phyloP scores from a whole-genome alignment of 805 yeast genomes.

The Suhomyces sp. region DNA sequence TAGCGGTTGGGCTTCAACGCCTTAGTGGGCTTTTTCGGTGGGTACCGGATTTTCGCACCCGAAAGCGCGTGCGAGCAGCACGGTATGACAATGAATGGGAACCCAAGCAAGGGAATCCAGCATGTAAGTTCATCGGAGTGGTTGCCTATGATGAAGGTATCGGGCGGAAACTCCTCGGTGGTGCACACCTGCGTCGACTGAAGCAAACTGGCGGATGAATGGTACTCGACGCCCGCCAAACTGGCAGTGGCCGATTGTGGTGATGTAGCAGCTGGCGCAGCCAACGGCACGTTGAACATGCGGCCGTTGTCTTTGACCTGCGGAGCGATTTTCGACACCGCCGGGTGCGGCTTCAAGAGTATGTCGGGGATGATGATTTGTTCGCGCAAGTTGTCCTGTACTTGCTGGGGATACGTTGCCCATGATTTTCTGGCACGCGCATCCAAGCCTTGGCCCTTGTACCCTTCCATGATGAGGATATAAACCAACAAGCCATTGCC shows the following conservation, averaged over 20 bases:
- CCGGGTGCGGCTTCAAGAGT: constrained; percentile 68
- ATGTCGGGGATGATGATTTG: constrained; percentile 82
- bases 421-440: constrained; percentile 89
- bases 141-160: constrained; percentile 86
- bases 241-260: neutral
- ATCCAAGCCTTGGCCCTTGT: constrained; percentile 79
- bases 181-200: constrained; percentile 51
- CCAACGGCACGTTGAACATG: constrained; percentile 46
- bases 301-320: constrained; percentile 59
- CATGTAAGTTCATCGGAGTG: constrained; percentile 94
- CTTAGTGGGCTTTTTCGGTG: constrained; percentile 32
- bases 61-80: constrained; percentile 89
- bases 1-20: constrained; percentile 14
- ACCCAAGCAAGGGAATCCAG: constrained; percentile 88
- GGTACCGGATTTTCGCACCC: constrained; percentile 70
- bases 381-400: constrained; percentile 58
- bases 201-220: constrained; percentile 52
- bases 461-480: constrained; percentile 75
- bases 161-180: constrained; percentile 61
- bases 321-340: constrained; percentile 51
- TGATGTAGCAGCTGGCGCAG: constrained; percentile 9
- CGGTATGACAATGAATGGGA: constrained; percentile 88
- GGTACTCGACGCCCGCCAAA: constrained; percentile 24
- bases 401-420: constrained; percentile 67
- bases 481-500: constrained; percentile 89